Evolutionary conservation across 805 yeast species (phyloP), one percentile per base, ranked within the genome.

Genomic region (Suhomyces sp.): DNA sequence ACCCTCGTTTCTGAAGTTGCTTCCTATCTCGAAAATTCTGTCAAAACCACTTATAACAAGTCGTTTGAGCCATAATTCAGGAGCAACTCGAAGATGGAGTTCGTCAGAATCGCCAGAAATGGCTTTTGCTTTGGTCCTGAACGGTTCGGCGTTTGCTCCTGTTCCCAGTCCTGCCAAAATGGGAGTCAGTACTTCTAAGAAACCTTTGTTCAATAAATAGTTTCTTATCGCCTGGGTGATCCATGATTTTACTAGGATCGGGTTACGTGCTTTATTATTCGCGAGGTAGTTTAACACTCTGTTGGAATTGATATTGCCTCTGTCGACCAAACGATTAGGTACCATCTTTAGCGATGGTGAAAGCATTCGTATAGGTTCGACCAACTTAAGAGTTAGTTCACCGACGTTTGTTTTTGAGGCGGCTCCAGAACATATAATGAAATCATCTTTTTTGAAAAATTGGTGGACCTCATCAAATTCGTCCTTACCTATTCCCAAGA

Each of bases 81-180:
- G 99, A 0, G 99, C 97, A 2, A 94, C 93, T 43, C 99, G 72
- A 44, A 94, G 67, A 50, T 81, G 85, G 7, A 90, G 67, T 10
- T 72, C 70, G 1, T 54, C 54, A 22, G 57, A 50, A 10, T 44
- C 45, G 4, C 60, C 49, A 4, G 68, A 60, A 52, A 76, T 49
- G 25, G 76, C 77, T 40, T 67, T 65, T 41, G 78, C 66, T 1
- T 22, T 29, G 1, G 97, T 90, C 0, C 61, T 62, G 59, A 94
- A 94, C 0, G 98, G 97, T n/a, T 80, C 79, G 0, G 99, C 98
- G 60, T 85, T 84, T 4, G 99, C 99, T 2, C 99, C 99, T 15
- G 90, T 88, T 0, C 91, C 82, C 31, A 75, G 71, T 1, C 85
- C 83, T 0, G 90, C 81, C 10, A 94, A 67, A 1, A 91, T 80